Conservation (phyloP, 805 yeast species). For the Grigorovia jiainica region DNA sequence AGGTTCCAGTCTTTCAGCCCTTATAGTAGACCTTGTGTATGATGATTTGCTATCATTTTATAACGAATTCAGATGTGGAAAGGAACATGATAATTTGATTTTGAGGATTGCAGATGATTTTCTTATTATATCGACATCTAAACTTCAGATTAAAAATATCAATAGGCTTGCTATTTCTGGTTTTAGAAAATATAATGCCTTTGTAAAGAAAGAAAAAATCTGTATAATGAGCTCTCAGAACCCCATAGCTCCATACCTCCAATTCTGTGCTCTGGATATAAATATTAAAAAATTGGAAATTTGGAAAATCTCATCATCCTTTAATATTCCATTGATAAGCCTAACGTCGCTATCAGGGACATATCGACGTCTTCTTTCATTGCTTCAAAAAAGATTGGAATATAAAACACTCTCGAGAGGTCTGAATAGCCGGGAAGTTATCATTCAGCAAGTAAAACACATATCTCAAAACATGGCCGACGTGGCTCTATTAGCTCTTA, state of each 20-base stretch:
- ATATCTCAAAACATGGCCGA: constrained; percentile 4
- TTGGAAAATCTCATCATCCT: constrained; percentile 25
- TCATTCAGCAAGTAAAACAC: constrained; percentile 5
- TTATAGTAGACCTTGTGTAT: constrained; percentile 65
- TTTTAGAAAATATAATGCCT: constrained; percentile 35
- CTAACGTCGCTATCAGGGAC: constrained; percentile 12
- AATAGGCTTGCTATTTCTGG: constrained; percentile 27
- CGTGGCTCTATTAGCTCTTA: constrained; percentile 3
- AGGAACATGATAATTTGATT: constrained; percentile 29
- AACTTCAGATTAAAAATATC: constrained; percentile 25
- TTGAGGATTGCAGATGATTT: constrained; percentile 81
- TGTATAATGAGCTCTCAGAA: constrained; percentile 17
- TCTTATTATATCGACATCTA: constrained; percentile 46
- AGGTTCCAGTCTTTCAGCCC: constrained; percentile 69
- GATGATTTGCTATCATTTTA: constrained; percentile 43
- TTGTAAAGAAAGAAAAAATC: constrained; percentile 34
- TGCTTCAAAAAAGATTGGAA: constrained; percentile 28
- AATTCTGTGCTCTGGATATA: constrained; percentile 37
- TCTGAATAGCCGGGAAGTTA: constrained; percentile 10
- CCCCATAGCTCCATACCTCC: constrained; percentile 10
- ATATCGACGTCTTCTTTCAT: constrained; percentile 17
- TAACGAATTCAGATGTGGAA: constrained; percentile 21
- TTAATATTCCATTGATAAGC: constrained; percentile 9
- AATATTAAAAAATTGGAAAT: constrained; percentile 28
- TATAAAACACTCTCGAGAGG: constrained; percentile 22